A percentile compares a stretch with the other conserved stretches of the same genome.
Evolutionary conservation across 2,329 filamentous ascomycete genomes (phyloP).

Genomic region (Plenodomus lindquistii): DNA sequence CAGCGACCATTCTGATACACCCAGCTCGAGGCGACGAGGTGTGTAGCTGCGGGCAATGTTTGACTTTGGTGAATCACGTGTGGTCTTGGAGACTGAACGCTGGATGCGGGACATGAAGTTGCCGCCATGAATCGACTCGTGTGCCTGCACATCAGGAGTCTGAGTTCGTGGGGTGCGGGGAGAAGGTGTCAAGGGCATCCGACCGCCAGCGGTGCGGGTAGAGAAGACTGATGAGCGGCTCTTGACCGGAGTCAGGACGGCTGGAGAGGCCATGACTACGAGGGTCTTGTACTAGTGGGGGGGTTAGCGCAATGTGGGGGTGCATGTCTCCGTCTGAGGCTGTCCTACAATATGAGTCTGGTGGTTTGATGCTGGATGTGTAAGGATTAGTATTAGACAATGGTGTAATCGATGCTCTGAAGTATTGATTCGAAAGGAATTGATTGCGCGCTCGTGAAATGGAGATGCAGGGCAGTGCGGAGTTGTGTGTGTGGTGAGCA

Average conservation of each 20-base stretch:
- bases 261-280: slow-evolving; percentile 74
- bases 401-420: slow-evolving; percentile 45
- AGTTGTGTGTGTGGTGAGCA: slow-evolving; percentile 21
- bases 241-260: slow-evolving; percentile 90
- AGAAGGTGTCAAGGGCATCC: slow-evolving; percentile 92
- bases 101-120: slow-evolving; percentile 79
- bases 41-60: slow-evolving; percentile 79
- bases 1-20: slow-evolving; percentile 89
- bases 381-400: slow-evolving; percentile 46
- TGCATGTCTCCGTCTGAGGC: slow-evolving; percentile 1
- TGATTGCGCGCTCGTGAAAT: slow-evolving; percentile 19
- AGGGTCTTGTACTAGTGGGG: slow-evolving; percentile 20
- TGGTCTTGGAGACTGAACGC: slow-evolving; percentile 66
- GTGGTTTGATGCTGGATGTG: slow-evolving; percentile 29
- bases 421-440: slow-evolving; percentile 44
- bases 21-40: slow-evolving; percentile 85
- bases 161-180: slow-evolving; percentile 65
- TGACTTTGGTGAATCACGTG: slow-evolving; percentile 89
- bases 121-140: slow-evolving; percentile 73
- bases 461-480: slow-evolving; percentile 19
- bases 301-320: slow-evolving; percentile 22
- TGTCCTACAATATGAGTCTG: slow-evolving; percentile 34
- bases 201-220: slow-evolving; percentile 88
- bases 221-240: slow-evolving; percentile 93
- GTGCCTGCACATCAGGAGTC: slow-evolving; percentile 51